phyloP scores from a whole-genome alignment of 2,329 filamentous ascomycete genomes.

The Colletotrichum navitas region DNA sequence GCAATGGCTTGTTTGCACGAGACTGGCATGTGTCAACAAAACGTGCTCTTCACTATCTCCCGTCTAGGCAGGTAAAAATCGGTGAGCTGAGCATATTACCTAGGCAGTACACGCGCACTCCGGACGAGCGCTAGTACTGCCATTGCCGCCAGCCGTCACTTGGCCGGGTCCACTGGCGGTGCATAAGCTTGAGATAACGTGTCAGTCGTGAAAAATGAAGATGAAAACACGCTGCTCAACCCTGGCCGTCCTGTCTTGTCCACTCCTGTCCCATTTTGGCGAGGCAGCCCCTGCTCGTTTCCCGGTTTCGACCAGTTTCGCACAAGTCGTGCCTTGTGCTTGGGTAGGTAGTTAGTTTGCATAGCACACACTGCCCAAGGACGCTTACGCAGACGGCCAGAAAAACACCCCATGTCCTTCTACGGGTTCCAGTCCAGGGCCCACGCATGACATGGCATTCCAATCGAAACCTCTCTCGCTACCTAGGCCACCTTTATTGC shows the following conservation, averaged over 20 bases:
- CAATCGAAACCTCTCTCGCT: conserved; percentile 8
- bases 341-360: neutral
- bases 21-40: conserved; percentile 9
- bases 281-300: conserved; percentile 25
- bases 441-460: conserved; percentile 38
- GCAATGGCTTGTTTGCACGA: neutral
- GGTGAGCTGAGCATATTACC: neutral
- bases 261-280: conserved; percentile 21
- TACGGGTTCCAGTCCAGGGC: conserved; percentile 28
- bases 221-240: neutral
- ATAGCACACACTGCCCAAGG: neutral
- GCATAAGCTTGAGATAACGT: neutral
- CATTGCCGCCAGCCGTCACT: neutral
- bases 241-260: neutral
- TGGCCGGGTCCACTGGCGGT: neutral
- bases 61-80: neutral
- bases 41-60: neutral
- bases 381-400: conserved; percentile 2
- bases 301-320: conserved; percentile 39
- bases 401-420: conserved; percentile 30
- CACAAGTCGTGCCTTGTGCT: conserved; percentile 30
- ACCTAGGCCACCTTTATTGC: conserved; percentile 15
- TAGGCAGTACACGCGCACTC: no score
- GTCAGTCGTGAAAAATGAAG: neutral
- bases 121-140: neutral